Conservation (phyloP, 768 basidiomycete genomes). For the Lentinula sp. region DNA sequence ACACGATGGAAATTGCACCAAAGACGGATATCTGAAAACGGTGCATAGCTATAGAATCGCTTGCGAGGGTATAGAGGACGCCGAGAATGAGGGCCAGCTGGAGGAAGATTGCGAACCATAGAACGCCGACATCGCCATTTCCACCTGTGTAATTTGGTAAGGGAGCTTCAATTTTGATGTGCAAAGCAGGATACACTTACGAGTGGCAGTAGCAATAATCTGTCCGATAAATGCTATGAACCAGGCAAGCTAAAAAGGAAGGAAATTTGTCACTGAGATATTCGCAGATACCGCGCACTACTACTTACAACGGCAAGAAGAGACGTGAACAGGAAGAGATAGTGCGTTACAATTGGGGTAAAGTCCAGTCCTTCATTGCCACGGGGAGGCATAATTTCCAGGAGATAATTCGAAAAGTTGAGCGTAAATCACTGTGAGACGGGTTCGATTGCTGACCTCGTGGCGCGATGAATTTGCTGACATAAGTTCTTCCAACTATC, state of each 20-base stretch:
- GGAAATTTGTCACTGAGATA: constrained; percentile 8
- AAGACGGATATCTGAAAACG: constrained; percentile 89
- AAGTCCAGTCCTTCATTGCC: constrained; percentile 72
- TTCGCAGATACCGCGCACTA: not conserved
- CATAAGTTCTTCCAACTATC: not conserved
- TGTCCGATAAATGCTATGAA: constrained; percentile 75
- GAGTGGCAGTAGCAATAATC: constrained; percentile 50
- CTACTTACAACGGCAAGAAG: constrained; percentile 69
- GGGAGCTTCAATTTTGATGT: not conserved
- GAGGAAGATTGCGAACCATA: constrained; percentile 86
- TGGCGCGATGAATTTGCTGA: not conserved
- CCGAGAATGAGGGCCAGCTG: constrained; percentile 68
- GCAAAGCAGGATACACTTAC: constrained; percentile 22
- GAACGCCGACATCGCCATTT: constrained; percentile 46
- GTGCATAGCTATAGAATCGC: constrained; percentile 89
- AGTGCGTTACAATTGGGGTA: constrained; percentile 85
- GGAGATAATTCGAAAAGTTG: constrained; percentile 4
- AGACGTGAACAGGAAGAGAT: constrained; percentile 85
- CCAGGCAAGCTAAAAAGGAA: constrained; percentile 47
- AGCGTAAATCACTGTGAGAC: not conserved
- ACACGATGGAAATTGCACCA: constrained; percentile 81
- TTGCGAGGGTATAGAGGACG: constrained; percentile 72
- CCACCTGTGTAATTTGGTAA: constrained; percentile 21
- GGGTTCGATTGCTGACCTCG: not conserved
- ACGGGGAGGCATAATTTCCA: constrained; percentile 42